Evolutionary conservation across 2,329 filamentous ascomycete genomes (phyloP), one percentile per base, ranked within the genome.

Genomic region (Lecanicillium sp.): DNA sequence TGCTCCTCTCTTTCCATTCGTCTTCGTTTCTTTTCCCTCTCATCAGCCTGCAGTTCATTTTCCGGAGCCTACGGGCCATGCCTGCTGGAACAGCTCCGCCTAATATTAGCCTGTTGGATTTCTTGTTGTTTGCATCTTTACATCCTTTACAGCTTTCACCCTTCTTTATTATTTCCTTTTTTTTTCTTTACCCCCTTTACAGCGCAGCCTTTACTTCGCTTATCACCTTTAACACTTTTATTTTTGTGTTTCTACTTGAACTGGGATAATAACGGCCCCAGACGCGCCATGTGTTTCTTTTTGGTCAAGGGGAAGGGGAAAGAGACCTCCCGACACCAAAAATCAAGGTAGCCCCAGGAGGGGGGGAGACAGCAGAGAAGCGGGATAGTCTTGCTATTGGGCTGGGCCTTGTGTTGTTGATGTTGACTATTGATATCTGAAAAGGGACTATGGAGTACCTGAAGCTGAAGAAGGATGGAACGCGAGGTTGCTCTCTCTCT

Each of bases 401-500:
- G 41, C 30, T 44, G 30, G 30, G 30, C 41, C 41, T 23, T 19
- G 17, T 12, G 14, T 19, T 37, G 15, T 20, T 15, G 32, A 17
- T 44, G 12, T 23, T 15, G 23, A 29, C 21, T 7, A 27, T 36
- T 21, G 24, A 37, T n/a, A 21, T 26, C 30, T 21, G n/a, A n/a
- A n/a, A n/a, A n/a, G n/a, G n/a, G n/a, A n/a, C n/a, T n/a, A n/a
- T n/a, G n/a, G n/a, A n/a, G n/a, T n/a, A n/a, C n/a, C 32, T 24
- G 32, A 32, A 26, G 17, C 21, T 15, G 42, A 29, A n/a, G 42
- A 12, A 17, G 21, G 23, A 44, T 11, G 23, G 27, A n/a, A 32
- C 23, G 23, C 21, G 23, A 29, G 20, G 48, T 44, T 52, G 51
- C 47, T 45, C 52, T 47, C 30, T 35, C 49, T 52, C 46, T 49